Base-by-base conservation (phyloP, 2,329 filamentous ascomycete genomes). In the Nigrograna mackinnonii region DNA sequence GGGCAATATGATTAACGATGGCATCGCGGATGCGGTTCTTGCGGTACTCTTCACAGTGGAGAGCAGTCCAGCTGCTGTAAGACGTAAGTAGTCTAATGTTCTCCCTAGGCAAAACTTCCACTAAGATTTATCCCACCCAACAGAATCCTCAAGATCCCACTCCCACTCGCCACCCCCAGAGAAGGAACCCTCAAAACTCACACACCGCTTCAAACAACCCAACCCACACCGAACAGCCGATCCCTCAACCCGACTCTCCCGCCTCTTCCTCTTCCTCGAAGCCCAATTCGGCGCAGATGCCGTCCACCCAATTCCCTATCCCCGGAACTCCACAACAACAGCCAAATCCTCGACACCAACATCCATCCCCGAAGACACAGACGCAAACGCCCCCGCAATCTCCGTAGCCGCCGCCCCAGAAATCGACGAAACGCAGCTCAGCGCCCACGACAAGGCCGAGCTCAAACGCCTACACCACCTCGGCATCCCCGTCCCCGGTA, bases 21-120 rank as follows among this genome's bases (percentile, higher is more conserved):
- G 91, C 47, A 95, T 99, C 60, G 94, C 94, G n/a, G 94, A 99
- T 69, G 91, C 94, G 13, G 87, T 97, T 41, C 89, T 97, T 78
- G 91, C 91, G 1, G 90, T 96, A 3, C 79, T 99, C 9, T 84
- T 96, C 56, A 91, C 88, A 0, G 89, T 96, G 17, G 94, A 99
- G 71, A 95, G 87, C 68, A 95, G 89, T 40, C 94, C 92, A 4
- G 94, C 94, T 12, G 92, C 94, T 11, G 92, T 99, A 37, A 95
- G 94, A 71, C 88, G 90, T 88, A 77, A 71, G 79, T 72, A 1
- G n/a, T 19, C 52, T 22, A 11, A 7, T 36, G 34, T 31, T 28
- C 22, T 36, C 31, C 39, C 28, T 62, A 54, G 24, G 57, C 22
- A 13, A 11, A 19, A 20, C 17, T 16, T 21, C 5, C 6, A 22